Conservation (phyloP, 2,329 filamentous ascomycete genomes). For the Nigrospora sphaerica region DNA sequence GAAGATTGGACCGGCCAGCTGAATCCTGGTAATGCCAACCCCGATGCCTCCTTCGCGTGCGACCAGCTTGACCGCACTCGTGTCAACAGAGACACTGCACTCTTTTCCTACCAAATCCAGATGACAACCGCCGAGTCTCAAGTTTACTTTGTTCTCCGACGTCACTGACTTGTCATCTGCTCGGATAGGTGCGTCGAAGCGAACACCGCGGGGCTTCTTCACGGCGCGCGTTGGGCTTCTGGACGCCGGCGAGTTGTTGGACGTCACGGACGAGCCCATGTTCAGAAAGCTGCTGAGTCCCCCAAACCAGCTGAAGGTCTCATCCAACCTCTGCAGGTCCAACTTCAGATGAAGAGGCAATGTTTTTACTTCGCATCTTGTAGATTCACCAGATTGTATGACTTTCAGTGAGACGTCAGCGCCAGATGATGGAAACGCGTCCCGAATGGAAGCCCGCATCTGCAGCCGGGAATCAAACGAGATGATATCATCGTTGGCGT, state of each 20-base stretch:
- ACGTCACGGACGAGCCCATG: slow-evolving; percentile 76
- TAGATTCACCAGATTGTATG: slow-evolving; percentile 33
- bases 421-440: slow-evolving; percentile 49
- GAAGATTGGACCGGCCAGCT: slow-evolving; percentile 63
- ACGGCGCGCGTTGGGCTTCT: slow-evolving; percentile 25
- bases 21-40: slow-evolving; percentile 68
- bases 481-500: slow-evolving; percentile 54
- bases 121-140: slow-evolving; percentile 69
- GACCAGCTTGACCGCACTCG: slow-evolving; percentile 75
- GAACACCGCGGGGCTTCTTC: slow-evolving; percentile 47
- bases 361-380: slow-evolving; percentile 61
- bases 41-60: slow-evolving; percentile 67
- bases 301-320: slow-evolving; percentile 82
- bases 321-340: slow-evolving; percentile 75
- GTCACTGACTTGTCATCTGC: slow-evolving; percentile 37
- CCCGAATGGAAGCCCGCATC: slow-evolving; percentile 52
- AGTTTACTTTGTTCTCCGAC: slow-evolving; percentile 62
- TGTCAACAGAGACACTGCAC: slow-evolving; percentile 67
- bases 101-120: slow-evolving; percentile 71
- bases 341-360: slow-evolving; percentile 70
- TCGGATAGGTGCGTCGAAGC: slow-evolving; percentile 47
- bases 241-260: slow-evolving; percentile 50
- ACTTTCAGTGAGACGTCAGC: slow-evolving; percentile 52
- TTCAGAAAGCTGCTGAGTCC: slow-evolving; percentile 88
- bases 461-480: slow-evolving; percentile 53